Evolutionary conservation across 2,329 filamentous ascomycete genomes (phyloP).

Genomic region (Stagonosporopsis vannaccii): DNA sequence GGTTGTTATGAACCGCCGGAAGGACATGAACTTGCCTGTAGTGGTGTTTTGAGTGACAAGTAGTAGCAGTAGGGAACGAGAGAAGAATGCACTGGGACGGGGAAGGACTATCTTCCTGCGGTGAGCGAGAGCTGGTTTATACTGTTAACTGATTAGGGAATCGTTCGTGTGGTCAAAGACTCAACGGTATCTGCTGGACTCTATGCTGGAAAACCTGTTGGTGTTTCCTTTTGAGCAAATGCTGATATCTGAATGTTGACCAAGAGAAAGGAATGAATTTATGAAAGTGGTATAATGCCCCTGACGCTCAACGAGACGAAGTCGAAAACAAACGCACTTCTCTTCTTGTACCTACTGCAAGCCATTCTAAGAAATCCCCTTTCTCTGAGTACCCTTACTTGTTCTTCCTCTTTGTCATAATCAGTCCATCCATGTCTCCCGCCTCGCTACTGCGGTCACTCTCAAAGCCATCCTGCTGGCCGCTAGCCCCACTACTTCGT

Average conservation of each 20-base stretch:
- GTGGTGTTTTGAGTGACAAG: no score
- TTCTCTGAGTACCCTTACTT: background rate
- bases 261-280: conserved; percentile 3
- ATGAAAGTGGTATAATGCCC: conserved; percentile 13
- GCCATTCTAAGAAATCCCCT: no score
- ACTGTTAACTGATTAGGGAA: no score
- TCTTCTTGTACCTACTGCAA: background rate
- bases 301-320: background rate
- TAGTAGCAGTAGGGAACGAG: no score
- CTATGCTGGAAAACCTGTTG: background rate
- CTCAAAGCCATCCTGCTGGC: conserved; percentile 28
- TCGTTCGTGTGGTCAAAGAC: no score
- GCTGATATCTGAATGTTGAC: background rate
- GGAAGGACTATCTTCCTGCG: no score
- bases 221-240: background rate
- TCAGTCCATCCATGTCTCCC: conserved; percentile 33
- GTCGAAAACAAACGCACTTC: background rate
- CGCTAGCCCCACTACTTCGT: conserved; percentile 48
- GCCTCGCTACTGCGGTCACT: conserved; percentile 18
- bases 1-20: no score
- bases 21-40: no score
- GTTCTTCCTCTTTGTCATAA: conserved; percentile 30
- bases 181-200: background rate
- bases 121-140: no score
- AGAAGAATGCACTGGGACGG: no score